A percentile compares a stretch with the other conserved stretches of the same genome.
phyloP scores from a whole-genome alignment of 1,284 basidiomycete species.

The Apiotrichum laibachii region DNA sequence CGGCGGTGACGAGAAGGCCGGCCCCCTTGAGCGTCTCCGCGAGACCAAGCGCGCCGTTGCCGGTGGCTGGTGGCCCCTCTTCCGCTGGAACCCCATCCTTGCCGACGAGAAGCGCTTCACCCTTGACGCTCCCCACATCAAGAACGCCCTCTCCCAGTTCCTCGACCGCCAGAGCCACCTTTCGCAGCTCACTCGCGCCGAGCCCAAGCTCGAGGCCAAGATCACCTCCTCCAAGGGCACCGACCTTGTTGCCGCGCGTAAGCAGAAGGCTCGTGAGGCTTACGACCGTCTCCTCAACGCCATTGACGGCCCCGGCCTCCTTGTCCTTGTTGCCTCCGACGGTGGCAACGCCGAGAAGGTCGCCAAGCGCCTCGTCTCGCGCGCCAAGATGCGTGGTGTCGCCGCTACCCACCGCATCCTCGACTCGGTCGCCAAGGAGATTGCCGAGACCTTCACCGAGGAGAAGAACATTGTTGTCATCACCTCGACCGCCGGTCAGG shows the following conservation, averaged over 20 bases:
- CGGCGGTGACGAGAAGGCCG: constrained; percentile 54
- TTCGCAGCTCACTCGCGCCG: constrained; percentile 77
- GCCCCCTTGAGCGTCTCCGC: constrained; percentile 85
- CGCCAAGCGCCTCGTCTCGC: constrained; percentile 79
- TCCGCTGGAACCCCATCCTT: constrained; percentile 92
- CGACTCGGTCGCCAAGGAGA: constrained; percentile 62
- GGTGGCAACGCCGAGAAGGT: constrained; percentile 93
- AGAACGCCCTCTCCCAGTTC: constrained; percentile 91
- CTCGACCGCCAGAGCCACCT: constrained; percentile 95
- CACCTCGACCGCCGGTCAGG: constrained; percentile 97
- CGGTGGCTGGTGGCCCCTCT: constrained; percentile 96
- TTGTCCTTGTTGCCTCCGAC: constrained; percentile 89
- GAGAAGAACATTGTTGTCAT: constrained; percentile 77
- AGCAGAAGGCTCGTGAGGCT: constrained; percentile 76
- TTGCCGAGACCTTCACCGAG: constrained; percentile 61
- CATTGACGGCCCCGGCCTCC: constrained; percentile 84
- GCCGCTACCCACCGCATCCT: constrained; percentile 70
- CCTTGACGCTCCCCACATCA: constrained; percentile 90
- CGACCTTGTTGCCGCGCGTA: constrained; percentile 77
- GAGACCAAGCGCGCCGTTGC: constrained; percentile 97
- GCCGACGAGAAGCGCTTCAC: constrained; percentile 80
- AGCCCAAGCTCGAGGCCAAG: constrained; percentile 76
- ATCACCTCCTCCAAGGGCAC: constrained; percentile 81
- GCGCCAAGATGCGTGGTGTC: constrained; percentile 82
- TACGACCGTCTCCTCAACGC: constrained; percentile 81